Evolutionary conservation across 768 basidiomycete genomes (phyloP), one percentile per base, ranked within the genome.

Genomic region (Rhodocollybia butyracea): DNA sequence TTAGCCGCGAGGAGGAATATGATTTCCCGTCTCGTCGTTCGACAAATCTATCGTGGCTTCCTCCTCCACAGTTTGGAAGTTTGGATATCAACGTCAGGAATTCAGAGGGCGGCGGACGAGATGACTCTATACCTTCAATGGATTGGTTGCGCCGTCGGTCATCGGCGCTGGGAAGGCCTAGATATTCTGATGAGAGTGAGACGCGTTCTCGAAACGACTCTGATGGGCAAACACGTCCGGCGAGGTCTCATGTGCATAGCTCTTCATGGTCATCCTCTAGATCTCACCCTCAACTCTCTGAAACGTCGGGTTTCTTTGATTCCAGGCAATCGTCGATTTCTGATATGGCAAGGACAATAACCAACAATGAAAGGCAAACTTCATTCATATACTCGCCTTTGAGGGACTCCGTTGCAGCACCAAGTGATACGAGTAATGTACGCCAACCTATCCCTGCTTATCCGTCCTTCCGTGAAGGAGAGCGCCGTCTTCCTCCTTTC

Each of bases 291-390:
- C 13, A 32, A 39, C 11, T 15, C 17, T 50, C 40, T 26, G 30
- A 21, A 7, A 24, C 41, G 11, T 22, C 39, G 45, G 55, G 55
- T 19, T 50, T 56, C 38, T 50, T 48, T 26, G 55, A 56, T 45
- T 56, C 55, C 21, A 46, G 27, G 27, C 31, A 42, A 13, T 58
- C 57, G 17, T 55, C 43, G 8, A 57, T 64, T 39, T 59, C 63
- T 24, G 63, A 62, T 30, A 39, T 64, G 38, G 61, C 63, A 8
- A 55, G 60, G 30, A 64, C 60, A 12, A 61, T 64, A 21, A 43
- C 61, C 13, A 54, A 46, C 27, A 60, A 29, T 40, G 57, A 45
- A 12, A 26, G 58, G 38, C 32, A 50, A 31, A 13, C 22, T 17
- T 38, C 21, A 6, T 24, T 13, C 15, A 22, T n/a, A n/a, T 22